Conservation (phyloP, 164 flowering plant species). For the Berberis vulgaris region DNA sequence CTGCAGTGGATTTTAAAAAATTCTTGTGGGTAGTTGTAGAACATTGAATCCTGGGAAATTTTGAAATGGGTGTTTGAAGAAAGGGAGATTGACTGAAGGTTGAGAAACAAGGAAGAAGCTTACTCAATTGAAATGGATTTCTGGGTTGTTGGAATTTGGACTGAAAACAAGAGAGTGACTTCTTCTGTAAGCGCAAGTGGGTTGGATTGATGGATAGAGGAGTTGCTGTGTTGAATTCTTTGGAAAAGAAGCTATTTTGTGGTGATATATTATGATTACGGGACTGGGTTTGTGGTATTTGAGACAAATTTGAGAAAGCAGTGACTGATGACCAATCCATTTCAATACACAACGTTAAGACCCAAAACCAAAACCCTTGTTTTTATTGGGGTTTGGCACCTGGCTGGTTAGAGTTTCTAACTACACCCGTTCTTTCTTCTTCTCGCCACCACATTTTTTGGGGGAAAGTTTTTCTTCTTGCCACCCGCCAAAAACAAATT, state of each 20-base stretch:
- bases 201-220: constrained; percentile 3
- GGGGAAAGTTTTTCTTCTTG: no score
- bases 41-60: neutral
- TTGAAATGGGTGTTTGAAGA: constrained; percentile 9
- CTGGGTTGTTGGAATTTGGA: neutral
- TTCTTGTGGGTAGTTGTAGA: constrained; percentile 8
- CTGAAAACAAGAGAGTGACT: constrained; percentile 1
- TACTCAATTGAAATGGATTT: constrained; percentile 4
- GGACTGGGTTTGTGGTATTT: neutral
- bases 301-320: constrained; percentile 1
- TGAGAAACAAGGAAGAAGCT: neutral
- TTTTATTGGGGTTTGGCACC: no score
- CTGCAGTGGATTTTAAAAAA: constrained; percentile 17
- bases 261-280: neutral
- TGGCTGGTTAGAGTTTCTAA: no score
- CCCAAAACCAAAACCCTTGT: no score
- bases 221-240: neutral
- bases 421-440: no score
- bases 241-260: neutral
- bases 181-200: neutral
- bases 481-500: no score
- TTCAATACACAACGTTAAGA: no score
- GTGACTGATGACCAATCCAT: neutral
- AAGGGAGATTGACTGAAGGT: neutral
- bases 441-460: no score